Evolutionary conservation across 1,139 yeast species (phyloP).

Genomic region (Entelexis sorbosivorans): DNA sequence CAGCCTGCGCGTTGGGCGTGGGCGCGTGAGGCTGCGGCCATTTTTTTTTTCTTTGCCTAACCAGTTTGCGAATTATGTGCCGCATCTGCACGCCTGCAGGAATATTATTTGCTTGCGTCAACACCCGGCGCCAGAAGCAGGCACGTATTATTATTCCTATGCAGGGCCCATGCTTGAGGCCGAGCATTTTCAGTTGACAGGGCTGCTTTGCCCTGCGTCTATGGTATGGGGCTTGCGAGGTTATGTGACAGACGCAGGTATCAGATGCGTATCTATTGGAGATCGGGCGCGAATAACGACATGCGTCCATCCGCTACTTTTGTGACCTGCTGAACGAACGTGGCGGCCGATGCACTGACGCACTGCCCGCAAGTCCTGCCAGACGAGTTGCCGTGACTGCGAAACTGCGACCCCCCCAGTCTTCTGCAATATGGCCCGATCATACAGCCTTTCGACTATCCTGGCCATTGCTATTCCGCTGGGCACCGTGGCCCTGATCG

Average conservation of each 20-base stretch:
- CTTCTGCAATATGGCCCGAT: constrained; percentile 4
- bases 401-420: not conserved
- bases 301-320: no score
- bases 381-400: no score
- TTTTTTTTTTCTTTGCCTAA: no score
- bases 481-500: constrained; percentile 17
- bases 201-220: not conserved
- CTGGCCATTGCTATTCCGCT: constrained; percentile 24
- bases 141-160: not conserved
- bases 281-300: not conserved
- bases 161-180: not conserved
- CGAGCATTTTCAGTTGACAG: not conserved
- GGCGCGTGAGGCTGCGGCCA: no score
- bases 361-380: not conserved
- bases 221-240: not conserved
- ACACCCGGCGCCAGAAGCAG: not conserved
- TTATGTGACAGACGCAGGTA: not conserved
- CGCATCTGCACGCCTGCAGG: no score
- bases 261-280: not conserved
- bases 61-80: not conserved
- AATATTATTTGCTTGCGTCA: not conserved
- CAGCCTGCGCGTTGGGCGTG: no score
- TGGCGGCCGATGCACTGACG: not conserved
- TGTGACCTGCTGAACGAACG: not conserved
- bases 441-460: constrained; percentile 16